Percentiles rank a stretch among this genome's conserved stretches.
Conservation (phyloP, 768 basidiomycete species). For the Kwoniella sp. region DNA sequence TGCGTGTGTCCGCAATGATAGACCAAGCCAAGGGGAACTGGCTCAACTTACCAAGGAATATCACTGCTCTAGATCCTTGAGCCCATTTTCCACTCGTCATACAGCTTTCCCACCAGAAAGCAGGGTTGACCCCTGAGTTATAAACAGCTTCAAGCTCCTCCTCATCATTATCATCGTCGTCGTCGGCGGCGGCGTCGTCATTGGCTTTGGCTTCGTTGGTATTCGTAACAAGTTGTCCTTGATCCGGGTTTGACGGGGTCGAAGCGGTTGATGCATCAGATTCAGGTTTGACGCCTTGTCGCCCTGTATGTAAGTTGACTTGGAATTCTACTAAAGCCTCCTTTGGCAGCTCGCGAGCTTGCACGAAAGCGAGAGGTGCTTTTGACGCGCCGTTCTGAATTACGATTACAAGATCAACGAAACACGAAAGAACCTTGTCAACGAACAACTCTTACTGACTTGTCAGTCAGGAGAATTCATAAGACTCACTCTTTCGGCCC, state of each 20-base stretch:
- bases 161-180: slow-evolving; percentile 44
- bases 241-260: too few relatives aligned
- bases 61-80: slow-evolving; percentile 22
- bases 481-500: slow-evolving; percentile 45
- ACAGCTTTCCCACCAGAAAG: slow-evolving; percentile 32
- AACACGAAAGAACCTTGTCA: too few relatives aligned
- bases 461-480: too few relatives aligned
- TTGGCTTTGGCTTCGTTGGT: too few relatives aligned
- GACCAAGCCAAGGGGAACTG: too few relatives aligned
- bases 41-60: slow-evolving; percentile 20
- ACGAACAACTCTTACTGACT: too few relatives aligned
- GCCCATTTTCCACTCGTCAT: slow-evolving; percentile 6
- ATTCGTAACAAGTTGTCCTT: too few relatives aligned
- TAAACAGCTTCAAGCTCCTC: slow-evolving; percentile 31
- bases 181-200: slow-evolving; percentile 29
- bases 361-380: slow-evolving; percentile 49
- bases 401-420: slow-evolving; percentile 2
- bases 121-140: background rate
- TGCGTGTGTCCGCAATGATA: too few relatives aligned
- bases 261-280: slow-evolving; percentile 3
- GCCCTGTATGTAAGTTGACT: slow-evolving; percentile 54
- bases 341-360: slow-evolving; percentile 54
- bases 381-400: slow-evolving; percentile 35
- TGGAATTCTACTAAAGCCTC: slow-evolving; percentile 58
- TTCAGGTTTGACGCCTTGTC: slow-evolving; percentile 8